Evolutionary conservation across 768 basidiomycete species (phyloP).

Genomic region (Daedaleopsis sinensis): DNA sequence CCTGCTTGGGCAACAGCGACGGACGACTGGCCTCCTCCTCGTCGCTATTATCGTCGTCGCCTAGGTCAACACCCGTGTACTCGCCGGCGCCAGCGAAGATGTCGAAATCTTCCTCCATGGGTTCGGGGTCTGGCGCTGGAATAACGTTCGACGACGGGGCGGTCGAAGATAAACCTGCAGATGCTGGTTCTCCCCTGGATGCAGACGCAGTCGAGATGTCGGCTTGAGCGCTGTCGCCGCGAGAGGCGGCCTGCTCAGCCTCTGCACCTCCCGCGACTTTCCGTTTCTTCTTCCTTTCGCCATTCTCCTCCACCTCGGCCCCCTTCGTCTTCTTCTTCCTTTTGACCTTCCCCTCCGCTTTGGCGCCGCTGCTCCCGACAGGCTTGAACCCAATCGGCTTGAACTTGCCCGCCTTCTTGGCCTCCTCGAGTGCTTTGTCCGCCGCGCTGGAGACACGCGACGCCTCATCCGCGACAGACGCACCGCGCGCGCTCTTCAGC

Average conservation of each 20-base stretch:
- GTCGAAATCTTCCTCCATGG: constrained; percentile 71
- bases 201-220: no score
- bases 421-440: constrained; percentile 37
- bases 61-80: constrained; percentile 70
- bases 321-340: constrained; percentile 55
- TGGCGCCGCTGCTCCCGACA: constrained; percentile 39
- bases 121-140: constrained; percentile 29
- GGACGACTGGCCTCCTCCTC: constrained; percentile 1
- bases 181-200: neutral
- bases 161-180: neutral
- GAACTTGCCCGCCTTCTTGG: constrained; percentile 47
- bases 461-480: constrained; percentile 18
- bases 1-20: neutral
- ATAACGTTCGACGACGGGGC: no score
- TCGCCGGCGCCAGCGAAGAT: constrained; percentile 89
- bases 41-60: constrained; percentile 44
- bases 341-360: constrained; percentile 45
- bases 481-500: constrained; percentile 63
- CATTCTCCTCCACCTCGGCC: constrained; percentile 28
- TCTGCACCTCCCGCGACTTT: constrained; percentile 32
- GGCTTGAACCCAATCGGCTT: constrained; percentile 68
- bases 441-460: constrained; percentile 21
- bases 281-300: constrained; percentile 63
- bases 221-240: neutral
- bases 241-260: neutral